Base-by-base conservation (phyloP, 108 stramenopile species). In the Skeletonema grethae region DNA sequence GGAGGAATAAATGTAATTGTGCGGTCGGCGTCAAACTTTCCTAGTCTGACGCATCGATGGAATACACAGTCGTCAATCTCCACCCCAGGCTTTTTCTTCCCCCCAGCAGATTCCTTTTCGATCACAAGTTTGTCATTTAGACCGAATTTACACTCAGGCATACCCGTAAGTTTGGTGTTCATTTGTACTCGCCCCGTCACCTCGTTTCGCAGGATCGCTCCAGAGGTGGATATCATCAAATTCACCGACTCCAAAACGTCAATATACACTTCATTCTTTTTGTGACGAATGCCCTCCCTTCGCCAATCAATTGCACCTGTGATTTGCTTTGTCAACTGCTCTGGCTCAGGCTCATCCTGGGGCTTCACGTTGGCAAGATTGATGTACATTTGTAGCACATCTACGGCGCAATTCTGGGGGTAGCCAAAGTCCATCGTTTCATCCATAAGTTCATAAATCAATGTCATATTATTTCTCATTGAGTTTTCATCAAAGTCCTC, bases 1-100 rank as follows among this genome's bases (percentile, higher is more conserved):
- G 99, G 99, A 10, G 99, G 99, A 64, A 98, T 97, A 73, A 99
- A 99, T 67, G 99, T 99, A 76, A 99, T 98, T 50, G 99, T 98
- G 46, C 99, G 90, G 77, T 99, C 99, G 31, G 98, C 93, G 83
- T 99, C 99, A 81, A 99, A 99, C 75, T 97, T 97, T 43, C 98
- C 96, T n/a, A 97, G 85, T 63, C 94, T 85, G 5, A 98, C 96
- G 76, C 97, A 98, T 57, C 98, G 85, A 82, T 99, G 99, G 76
- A 99, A 99, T 18, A 96, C 98, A 82, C 97, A 99, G 73, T 99
- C 98, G 77, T 97, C 98, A 73, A 99, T 95, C 72, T 98, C 99
- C 3, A 99, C 99, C 16, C 94, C 93, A 6, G 92, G 86, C 67
- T 95, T 95, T 9, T 82, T 64, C 35, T 87, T 79, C 25, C 82